These are phyloP conservation scores for Colletotrichum ledebouriae DNA, from an alignment of 2,329 filamentous ascomycete species.

Conservation along the genomic window DNA sequence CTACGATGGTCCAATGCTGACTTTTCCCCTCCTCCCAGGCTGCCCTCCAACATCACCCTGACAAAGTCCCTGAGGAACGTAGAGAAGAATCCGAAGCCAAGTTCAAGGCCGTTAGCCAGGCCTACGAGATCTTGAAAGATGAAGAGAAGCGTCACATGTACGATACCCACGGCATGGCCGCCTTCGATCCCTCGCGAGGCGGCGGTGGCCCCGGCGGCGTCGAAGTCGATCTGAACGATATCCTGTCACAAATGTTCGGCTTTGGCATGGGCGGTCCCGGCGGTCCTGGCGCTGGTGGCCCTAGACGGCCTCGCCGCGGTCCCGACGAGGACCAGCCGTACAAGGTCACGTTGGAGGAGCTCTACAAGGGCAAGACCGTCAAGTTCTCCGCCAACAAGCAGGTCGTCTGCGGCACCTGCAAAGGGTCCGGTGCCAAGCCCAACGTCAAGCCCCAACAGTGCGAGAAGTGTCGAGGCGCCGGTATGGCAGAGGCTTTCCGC, in stretches of 20 bases:
- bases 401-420: conserved; percentile 87
- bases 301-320: conserved; percentile 76
- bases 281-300: conserved; percentile 64
- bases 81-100: conserved; percentile 87
- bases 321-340: conserved; percentile 91
- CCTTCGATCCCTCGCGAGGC: conserved; percentile 84
- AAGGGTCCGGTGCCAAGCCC: conserved; percentile 90
- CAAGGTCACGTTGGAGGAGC: conserved; percentile 89
- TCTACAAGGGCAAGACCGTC: conserved; percentile 99
- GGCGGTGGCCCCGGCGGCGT: conserved; percentile 71
- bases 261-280: conserved; percentile 70
- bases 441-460: conserved; percentile 89
- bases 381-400: conserved; percentile 97
- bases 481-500: conserved; percentile 81
- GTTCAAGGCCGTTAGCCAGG: conserved; percentile 94
- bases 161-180: conserved; percentile 94
- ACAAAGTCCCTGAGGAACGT: conserved; percentile 91
- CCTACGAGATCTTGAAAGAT: conserved; percentile 97
- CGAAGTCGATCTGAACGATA: conserved; percentile 91
- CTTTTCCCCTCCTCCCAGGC: conserved; percentile 65
- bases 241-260: conserved; percentile 92
- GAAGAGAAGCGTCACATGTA: conserved; percentile 94
- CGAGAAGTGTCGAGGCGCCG: conserved; percentile 85
- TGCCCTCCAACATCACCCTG: conserved; percentile 89
- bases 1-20: conserved; percentile 39